phyloP scores from a whole-genome alignment of 768 basidiomycete genomes.

The Heimioporus sp. region DNA sequence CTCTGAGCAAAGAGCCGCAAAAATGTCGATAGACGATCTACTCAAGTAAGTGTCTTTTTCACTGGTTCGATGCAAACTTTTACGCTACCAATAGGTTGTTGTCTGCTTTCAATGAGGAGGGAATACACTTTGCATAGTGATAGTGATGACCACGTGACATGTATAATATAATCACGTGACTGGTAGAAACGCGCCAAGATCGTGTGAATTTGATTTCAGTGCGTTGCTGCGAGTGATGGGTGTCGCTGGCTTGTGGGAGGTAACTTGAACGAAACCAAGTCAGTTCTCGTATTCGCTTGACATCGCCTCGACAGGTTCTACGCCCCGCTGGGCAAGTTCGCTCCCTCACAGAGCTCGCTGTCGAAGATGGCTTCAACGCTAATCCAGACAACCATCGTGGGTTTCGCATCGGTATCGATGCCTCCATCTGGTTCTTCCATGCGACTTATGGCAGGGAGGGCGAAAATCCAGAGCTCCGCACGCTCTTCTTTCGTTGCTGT shows the following conservation, averaged over 20 bases:
- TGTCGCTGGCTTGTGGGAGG: conserved; percentile 52
- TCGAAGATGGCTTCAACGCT: conserved; percentile 72
- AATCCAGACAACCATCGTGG: conserved; percentile 67
- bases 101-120: conserved; percentile 71
- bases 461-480: conserved; percentile 84
- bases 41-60: conserved; percentile 59
- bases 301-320: conserved; percentile 45
- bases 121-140: conserved; percentile 65
- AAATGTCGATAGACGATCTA: conserved; percentile 92
- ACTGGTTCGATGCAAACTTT: neutral
- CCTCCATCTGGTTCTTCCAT: conserved; percentile 80
- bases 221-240: conserved; percentile 33
- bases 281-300: conserved; percentile 14
- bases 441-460: conserved; percentile 68
- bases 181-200: neutral
- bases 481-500: conserved; percentile 55
- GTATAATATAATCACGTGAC: neutral
- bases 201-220: neutral
- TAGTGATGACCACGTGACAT: neutral
- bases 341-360: conserved; percentile 74
- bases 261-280: conserved; percentile 16
- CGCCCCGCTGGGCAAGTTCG: conserved; percentile 68
- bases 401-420: conserved; percentile 84
- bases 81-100: conserved; percentile 46
- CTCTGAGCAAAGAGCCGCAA: conserved; percentile 78